Base-by-base conservation (phyloP, 73 alveolate genomes). In the Tetrahymena thermophila region DNA sequence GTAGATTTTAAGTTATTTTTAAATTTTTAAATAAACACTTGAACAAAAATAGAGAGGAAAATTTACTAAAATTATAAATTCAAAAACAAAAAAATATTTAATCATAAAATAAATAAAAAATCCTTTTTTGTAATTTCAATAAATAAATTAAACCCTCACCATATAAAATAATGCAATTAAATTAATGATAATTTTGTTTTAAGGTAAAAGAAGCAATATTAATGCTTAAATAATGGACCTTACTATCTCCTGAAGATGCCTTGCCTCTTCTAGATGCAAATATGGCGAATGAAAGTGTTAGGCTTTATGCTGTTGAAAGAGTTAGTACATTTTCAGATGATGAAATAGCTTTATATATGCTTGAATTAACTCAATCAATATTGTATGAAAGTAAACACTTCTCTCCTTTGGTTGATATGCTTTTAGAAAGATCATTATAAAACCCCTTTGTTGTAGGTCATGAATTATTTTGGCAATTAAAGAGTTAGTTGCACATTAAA, bases 371-470 rank as follows among this genome's bases (percentile, higher is more conserved):
- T 28, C 98, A 98, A 95, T 98, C 99, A 93, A 94, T 98, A 94
- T 96, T 98, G 85, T 98, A 97, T 98, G 99, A 98, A 96, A 98
- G 98, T 97, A 97, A 98, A 94, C 98, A 97, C 96, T 96, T 97
- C 85, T 96, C 98, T 84, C 99, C 99, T 37, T 95, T 98, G 23
- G 99, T 99, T 25, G 99, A 98, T 93, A 98, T 98, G 98, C 96
- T 98, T n/a, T 98, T 98, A 40, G 99, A 98, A 89, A 96, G 99
- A 94, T 96, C 99, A 28, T 94, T 98, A 42, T 95, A 97, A 94
- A 98, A 98, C 93, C 99, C 99, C 43, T 98, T 97, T 97, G 98
- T 98, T 40, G 99, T 98, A 16, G 99, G 99, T 23, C 99, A 98
- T 96, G 98, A 98, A 93, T 97, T 98, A 94, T 98, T 97, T 94